Evolutionary conservation across 2,329 filamentous ascomycete species (phyloP).

Genomic region (Erysiphe neolycopersici): DNA sequence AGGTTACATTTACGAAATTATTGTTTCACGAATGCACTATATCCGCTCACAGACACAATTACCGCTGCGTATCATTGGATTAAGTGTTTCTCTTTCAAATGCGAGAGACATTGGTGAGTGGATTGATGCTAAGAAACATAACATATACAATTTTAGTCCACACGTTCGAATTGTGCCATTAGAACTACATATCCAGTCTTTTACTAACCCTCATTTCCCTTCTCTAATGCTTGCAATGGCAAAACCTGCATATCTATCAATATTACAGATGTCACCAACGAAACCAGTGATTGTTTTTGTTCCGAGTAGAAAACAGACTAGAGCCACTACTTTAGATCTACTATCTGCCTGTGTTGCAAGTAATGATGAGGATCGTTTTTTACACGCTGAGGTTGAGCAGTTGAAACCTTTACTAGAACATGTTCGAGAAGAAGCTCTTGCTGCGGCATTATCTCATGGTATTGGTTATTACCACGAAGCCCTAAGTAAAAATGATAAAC

Average conservation of each 20-base stretch:
- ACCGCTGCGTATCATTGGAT: conserved; percentile 60
- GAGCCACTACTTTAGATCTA: conserved; percentile 64
- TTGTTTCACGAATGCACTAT: conserved; percentile 94
- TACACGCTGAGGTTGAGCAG: conserved; percentile 62
- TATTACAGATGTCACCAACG: conserved; percentile 64
- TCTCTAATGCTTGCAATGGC: conserved; percentile 98
- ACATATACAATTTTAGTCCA: conserved; percentile 96
- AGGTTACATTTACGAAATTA: conserved; percentile 81
- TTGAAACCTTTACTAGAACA: conserved; percentile 58
- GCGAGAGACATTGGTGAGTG: conserved; percentile 87
- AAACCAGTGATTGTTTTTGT: conserved; percentile 85
- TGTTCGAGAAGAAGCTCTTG: conserved; percentile 64
- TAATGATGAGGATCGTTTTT: conserved; percentile 79
- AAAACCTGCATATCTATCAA: conserved; percentile 70
- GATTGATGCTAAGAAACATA: conserved; percentile 94
- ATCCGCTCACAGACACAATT: conserved; percentile 73
- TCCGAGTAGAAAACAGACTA: conserved; percentile 76
- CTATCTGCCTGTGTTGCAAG: conserved; percentile 69
- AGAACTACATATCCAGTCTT: conserved; percentile 86
- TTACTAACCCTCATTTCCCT: conserved; percentile 86
- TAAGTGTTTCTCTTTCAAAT: conserved; percentile 81
- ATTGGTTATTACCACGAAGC: conserved; percentile 97
- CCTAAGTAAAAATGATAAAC: conserved; percentile 64
- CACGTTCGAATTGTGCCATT: conserved; percentile 69
- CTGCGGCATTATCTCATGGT: conserved; percentile 74